phyloP scores from a whole-genome alignment of 805 yeast species.

The Maudiozyma turicensis region DNA sequence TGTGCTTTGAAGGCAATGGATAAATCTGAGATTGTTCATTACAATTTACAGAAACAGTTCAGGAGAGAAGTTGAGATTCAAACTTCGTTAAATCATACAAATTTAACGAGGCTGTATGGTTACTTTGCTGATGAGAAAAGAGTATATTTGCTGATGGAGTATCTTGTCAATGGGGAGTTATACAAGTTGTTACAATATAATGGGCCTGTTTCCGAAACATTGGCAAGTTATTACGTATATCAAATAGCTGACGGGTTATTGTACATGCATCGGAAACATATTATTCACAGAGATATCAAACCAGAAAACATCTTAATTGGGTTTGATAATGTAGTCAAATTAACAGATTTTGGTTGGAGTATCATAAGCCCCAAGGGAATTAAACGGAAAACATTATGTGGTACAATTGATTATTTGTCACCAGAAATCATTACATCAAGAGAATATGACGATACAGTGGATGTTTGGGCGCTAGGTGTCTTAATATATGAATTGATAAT shows the following conservation, averaged over 20 bases:
- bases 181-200: slow-evolving; percentile 60
- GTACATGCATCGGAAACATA: slow-evolving; percentile 68
- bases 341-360: slow-evolving; percentile 96
- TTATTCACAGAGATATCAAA: slow-evolving; percentile 87
- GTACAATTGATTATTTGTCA: slow-evolving; percentile 87
- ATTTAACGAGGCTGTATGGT: slow-evolving; percentile 72
- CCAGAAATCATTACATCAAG: slow-evolving; percentile 89
- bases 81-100: slow-evolving; percentile 64
- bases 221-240: slow-evolving; percentile 68
- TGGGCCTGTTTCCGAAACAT: slow-evolving; percentile 59
- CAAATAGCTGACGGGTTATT: slow-evolving; percentile 76
- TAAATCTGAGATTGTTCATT: slow-evolving; percentile 63
- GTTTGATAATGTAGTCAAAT: slow-evolving; percentile 63
- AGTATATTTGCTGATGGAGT: slow-evolving; percentile 79
- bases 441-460: slow-evolving; percentile 71
- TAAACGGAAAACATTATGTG: slow-evolving; percentile 77
- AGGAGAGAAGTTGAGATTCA: slow-evolving; percentile 90
- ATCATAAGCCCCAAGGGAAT: slow-evolving; percentile 49
- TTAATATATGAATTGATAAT: slow-evolving; percentile 76
- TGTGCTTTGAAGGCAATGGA: slow-evolving; percentile 91
- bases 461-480: slow-evolving; percentile 89
- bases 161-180: slow-evolving; percentile 76
- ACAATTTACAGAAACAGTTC: slow-evolving; percentile 75
- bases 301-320: slow-evolving; percentile 87
- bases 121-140: slow-evolving; percentile 74